Evolutionary conservation across 164 flowering plant species (phyloP).

Genomic region (Pachysandra terminalis): DNA sequence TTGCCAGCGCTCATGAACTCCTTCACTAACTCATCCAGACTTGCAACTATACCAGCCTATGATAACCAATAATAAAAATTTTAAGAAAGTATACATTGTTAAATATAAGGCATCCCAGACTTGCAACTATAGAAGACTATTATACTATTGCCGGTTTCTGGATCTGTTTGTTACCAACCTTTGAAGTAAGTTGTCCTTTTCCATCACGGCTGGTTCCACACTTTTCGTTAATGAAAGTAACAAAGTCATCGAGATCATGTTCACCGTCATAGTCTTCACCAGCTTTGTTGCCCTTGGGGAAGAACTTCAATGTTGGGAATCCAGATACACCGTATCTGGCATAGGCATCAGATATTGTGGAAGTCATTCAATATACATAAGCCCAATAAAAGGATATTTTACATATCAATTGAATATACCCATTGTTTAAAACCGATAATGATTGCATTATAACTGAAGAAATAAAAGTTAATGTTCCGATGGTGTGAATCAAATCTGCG

Average conservation of each 20-base stretch:
- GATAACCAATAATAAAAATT: constrained; percentile 2
- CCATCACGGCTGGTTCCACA: constrained; percentile 86
- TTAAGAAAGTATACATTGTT: no score
- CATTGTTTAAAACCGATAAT: no score
- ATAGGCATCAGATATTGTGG: not conserved
- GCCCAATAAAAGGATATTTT: not conserved
- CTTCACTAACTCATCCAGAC: constrained; percentile 68
- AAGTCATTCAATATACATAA: not conserved
- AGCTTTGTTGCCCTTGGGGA: constrained; percentile 87
- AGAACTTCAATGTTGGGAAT: constrained; percentile 90
- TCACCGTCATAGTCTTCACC: constrained; percentile 97
- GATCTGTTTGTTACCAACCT: constrained; percentile 34
- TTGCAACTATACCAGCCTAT: constrained; percentile 75
- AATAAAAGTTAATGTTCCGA: not conserved
- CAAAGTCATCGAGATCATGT: constrained; percentile 85
- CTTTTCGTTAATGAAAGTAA: constrained; percentile 79
- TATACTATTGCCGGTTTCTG: not conserved
- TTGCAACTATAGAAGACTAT: not conserved
- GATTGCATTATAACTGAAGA: not conserved
- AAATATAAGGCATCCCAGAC: not conserved
- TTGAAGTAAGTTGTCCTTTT: constrained; percentile 81
- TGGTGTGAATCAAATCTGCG: not conserved
- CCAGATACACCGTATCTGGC: constrained; percentile 95
- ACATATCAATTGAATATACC: no score
- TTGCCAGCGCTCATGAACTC: constrained; percentile 61